These are phyloP conservation scores for Colletotrichum sp. DNA, from an alignment of 2,329 filamentous ascomycete genomes.

Conservation along the genomic window DNA sequence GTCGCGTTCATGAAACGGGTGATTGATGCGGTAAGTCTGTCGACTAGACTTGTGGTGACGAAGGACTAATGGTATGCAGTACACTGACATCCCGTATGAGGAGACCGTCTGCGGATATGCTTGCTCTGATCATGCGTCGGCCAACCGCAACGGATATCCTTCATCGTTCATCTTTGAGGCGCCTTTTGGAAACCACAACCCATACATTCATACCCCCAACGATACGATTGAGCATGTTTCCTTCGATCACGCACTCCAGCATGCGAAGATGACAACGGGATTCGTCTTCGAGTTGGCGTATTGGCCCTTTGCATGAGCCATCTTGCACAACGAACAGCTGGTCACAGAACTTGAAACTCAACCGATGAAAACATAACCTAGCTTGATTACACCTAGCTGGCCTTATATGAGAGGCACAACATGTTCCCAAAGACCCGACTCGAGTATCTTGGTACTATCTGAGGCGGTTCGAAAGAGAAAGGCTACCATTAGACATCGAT, in stretches of 20 bases:
- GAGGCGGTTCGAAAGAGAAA: too few species aligned
- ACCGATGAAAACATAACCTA: too few species aligned
- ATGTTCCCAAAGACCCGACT: too few species aligned
- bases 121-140: constrained; percentile 73
- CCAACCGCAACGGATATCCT: constrained; percentile 69
- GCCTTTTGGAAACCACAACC: constrained; percentile 64
- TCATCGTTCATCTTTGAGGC: constrained; percentile 70
- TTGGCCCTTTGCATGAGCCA: not conserved
- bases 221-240: constrained; percentile 74
- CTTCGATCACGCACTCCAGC: constrained; percentile 70
- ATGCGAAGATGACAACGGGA: constrained; percentile 56
- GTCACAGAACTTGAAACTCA: too few species aligned
- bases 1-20: constrained; percentile 42
- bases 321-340: too few species aligned
- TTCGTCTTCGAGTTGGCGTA: constrained; percentile 50
- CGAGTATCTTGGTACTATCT: too few species aligned
- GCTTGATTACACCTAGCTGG: too few species aligned
- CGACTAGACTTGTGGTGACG: not conserved
- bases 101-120: constrained; percentile 59
- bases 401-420: too few species aligned
- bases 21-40: constrained; percentile 25
- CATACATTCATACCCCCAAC: constrained; percentile 75
- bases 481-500: too few species aligned
- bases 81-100: constrained; percentile 43
- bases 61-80: constrained; percentile 21